Base-by-base conservation (phyloP, 352 stramenopile genomes). In the Phytophthora kernoviae region DNA sequence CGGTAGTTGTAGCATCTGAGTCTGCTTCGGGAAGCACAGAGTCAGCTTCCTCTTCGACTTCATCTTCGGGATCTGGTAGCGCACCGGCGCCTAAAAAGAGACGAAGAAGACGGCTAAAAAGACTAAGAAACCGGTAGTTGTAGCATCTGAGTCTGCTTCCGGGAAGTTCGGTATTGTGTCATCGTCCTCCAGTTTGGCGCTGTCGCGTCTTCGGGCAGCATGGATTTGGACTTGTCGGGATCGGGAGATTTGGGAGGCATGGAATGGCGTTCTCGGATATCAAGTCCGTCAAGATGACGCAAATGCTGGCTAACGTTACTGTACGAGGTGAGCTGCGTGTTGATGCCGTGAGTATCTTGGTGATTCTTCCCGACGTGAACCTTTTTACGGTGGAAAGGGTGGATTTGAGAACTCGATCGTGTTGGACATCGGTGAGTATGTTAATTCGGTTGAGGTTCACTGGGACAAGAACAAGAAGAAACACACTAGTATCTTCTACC, bases 221-320 rank as follows among this genome's bases (percentile, higher is more conserved):
- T n/a, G n/a, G 33, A 40, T 5, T 40, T 17, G 10, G 33, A 18
- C 12, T 8, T 21, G 10, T 43, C 37, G 37, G 15, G 37, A 22
- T 43, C 37, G n/a, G 37, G 33, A 39, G 62, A 21, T 53, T 43
- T 48, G 55, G 21, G 7, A 20, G 60, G 8, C 49, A 67, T 30
- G 65, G 65, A 8, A 20, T 44, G 15, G 59, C 65, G 0, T 73
- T 70, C 34, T 73, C 65, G 1, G 65, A 73, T 34, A 63, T 73
- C 5, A 54, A 60, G 34, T 63, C 61, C 27, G 50, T 73, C 33
- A 70, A 58, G 50, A 63, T 70, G 17, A 44, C 54, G 4, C 60
- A 70, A 20, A 52, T 60, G 30, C 17, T 73, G 20, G 22, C 65
- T 0, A 70, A 70, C 44, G 50, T 73, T 9, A 73, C 65, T 9